Percentiles rank a stretch among this genome's conserved stretches.
Evolutionary conservation across 805 yeast genomes (phyloP).

Genomic region (Wickerhamiella vanderwaltii): DNA sequence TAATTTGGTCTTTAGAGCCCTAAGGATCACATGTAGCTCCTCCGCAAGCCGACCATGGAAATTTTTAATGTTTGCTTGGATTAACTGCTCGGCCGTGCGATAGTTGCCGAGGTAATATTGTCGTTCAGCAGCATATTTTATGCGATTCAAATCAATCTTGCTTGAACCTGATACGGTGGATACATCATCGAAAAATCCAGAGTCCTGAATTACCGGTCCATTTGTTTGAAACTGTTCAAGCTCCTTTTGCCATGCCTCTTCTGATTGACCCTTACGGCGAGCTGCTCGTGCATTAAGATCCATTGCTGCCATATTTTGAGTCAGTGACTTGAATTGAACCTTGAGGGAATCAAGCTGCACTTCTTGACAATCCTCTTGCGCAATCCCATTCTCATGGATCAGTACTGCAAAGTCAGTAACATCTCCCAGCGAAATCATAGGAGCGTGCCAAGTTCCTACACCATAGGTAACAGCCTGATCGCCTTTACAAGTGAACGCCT

Average conservation of each 20-base stretch:
- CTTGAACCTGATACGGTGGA: slow-evolving; percentile 13
- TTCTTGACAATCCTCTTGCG: slow-evolving; percentile 74
- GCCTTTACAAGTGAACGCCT: slow-evolving; percentile 66
- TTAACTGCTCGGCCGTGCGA: slow-evolving; percentile 36
- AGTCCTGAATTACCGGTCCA: slow-evolving; percentile 39
- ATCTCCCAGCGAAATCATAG: slow-evolving; percentile 75
- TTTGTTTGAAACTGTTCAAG: slow-evolving; percentile 34
- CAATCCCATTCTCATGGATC: slow-evolving; percentile 70
- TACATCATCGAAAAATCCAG: slow-evolving; percentile 14
- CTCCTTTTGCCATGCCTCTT: slow-evolving; percentile 49
- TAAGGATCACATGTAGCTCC: slow-evolving; percentile 28
- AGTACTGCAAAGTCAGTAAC: slow-evolving; percentile 76
- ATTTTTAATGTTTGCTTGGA: slow-evolving; percentile 25
- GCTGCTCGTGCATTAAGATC: slow-evolving; percentile 21
- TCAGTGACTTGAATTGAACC: slow-evolving; percentile 14
- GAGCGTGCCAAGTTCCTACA: slow-evolving; percentile 84
- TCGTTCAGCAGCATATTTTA: slow-evolving; percentile 51
- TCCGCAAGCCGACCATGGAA: slow-evolving; percentile 34
- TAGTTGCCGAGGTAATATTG: slow-evolving; percentile 48
- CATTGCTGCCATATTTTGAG: not conserved
- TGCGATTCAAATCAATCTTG: slow-evolving; percentile 44
- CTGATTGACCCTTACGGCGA: slow-evolving; percentile 57
- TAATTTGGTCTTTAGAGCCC: slow-evolving; percentile 1
- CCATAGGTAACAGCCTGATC: slow-evolving; percentile 87
- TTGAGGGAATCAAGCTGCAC: slow-evolving; percentile 45